Percentiles rank a stretch among this genome's conserved stretches.
These are phyloP conservation scores for Zymoseptoria crescenta DNA, from an alignment of 2,329 filamentous ascomycete genomes.

Conservation along the genomic window DNA sequence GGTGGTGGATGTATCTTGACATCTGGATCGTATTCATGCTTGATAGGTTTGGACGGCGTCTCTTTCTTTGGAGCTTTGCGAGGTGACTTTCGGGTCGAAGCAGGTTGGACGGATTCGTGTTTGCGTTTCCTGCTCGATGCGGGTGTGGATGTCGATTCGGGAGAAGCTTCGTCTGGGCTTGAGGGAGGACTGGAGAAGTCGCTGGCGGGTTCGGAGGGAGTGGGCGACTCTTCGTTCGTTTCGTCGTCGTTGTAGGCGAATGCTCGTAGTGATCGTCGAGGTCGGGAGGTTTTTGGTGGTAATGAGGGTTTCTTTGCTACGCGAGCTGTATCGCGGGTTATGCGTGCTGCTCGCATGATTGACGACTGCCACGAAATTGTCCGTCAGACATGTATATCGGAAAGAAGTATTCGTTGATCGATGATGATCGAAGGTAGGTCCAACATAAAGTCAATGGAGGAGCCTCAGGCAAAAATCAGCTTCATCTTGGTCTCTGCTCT, in stretches of 20 bases:
- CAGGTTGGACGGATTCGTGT: slow-evolving; percentile 10
- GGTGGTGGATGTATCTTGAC: slow-evolving; percentile 48
- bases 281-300: slow-evolving; percentile 5
- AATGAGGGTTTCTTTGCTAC: slow-evolving; percentile 13
- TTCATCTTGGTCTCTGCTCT: not conserved
- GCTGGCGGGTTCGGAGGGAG: slow-evolving; percentile 5
- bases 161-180: slow-evolving; percentile 5
- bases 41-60: slow-evolving; percentile 29
- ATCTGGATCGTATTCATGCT: slow-evolving; percentile 23
- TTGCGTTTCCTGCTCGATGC: slow-evolving; percentile 18
- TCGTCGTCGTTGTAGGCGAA: slow-evolving; percentile 10
- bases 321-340: slow-evolving; percentile 20
- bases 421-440: not conserved
- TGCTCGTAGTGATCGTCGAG: slow-evolving; percentile 17
- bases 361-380: not conserved
- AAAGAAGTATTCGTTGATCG: not conserved
- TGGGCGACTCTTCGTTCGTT: slow-evolving; percentile 1
- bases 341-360: slow-evolving; percentile 18
- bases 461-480: not conserved
- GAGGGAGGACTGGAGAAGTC: slow-evolving; percentile 12
- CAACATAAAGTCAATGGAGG: not conserved
- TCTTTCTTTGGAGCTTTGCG: slow-evolving; percentile 23
- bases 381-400: not conserved
- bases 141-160: not conserved
- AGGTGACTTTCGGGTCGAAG: slow-evolving; percentile 20